Evolutionary conservation across 441 rosid genomes (phyloP).

Genomic region (Breynia disticha): DNA sequence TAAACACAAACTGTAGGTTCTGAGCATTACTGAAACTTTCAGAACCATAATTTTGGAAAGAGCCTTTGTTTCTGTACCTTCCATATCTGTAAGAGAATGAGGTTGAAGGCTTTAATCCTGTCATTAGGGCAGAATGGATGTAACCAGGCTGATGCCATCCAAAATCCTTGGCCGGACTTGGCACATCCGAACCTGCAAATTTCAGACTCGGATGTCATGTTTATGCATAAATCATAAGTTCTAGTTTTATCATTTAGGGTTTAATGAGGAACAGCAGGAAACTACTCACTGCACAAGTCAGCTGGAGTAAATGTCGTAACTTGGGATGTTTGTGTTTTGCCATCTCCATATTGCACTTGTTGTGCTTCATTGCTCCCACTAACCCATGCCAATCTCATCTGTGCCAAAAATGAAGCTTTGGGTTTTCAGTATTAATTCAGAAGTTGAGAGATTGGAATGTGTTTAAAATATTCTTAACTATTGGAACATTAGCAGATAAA

Average conservation of each 20-base stretch:
- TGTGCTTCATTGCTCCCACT: constrained; percentile 49
- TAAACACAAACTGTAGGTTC: no score
- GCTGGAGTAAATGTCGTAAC: constrained; percentile 41
- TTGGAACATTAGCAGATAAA: no score
- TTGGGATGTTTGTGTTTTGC: constrained; percentile 27
- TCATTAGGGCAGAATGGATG: constrained; percentile 55
- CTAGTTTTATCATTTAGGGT: not conserved
- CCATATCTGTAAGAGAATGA: constrained; percentile 47
- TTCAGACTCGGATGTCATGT: no score
- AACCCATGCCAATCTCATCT: constrained; percentile 71
- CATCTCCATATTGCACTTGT: constrained; percentile 36
- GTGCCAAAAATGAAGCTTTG: not conserved
- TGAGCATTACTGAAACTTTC: no score
- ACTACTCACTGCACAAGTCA: constrained; percentile 51
- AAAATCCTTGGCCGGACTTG: constrained; percentile 68
- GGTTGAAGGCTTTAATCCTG: constrained; percentile 43
- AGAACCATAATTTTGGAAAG: no score
- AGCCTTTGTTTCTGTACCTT: no score
- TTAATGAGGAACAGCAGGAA: not conserved
- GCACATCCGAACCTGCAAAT: constrained; percentile 20
- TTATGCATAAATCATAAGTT: not conserved
- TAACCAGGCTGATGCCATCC: constrained; percentile 86
- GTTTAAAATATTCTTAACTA: no score
- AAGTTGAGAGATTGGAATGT: no score
- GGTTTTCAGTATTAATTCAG: no score